Evolutionary conservation across 768 basidiomycete species (phyloP), one percentile per base, ranked within the genome.

Genomic region (Phylloporus sp.): DNA sequence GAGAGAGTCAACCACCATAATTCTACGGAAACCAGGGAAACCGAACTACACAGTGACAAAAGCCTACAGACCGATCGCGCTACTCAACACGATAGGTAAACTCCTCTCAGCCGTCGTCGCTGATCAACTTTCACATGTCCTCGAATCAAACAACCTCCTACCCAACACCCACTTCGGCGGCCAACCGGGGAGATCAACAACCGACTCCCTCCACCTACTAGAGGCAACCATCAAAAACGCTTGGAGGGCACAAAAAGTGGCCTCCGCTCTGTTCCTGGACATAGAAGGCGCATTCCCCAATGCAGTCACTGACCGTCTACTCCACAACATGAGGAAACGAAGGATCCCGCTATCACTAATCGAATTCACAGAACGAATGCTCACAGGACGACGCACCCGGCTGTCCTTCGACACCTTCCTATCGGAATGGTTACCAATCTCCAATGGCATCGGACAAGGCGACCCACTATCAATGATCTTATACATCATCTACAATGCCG

Each of bases 21-120:
- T 71, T 0, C 50, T 74, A 0, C 40, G 58, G 0, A 76, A 77
- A 42, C 71, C 70, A 0, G 66, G 68, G 0, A 64, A 65, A 32
- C 43, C 60, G 0, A 42, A 63, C 49, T 76, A 77, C 54, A 42
- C 58, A 0, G 1, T 23, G 0, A 9, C 23, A 0, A 53, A 49
- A 26, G 43, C 44, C 11, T 53, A 42, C 9, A 9, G 8, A 0
- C 44, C 44, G 0, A 53, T 49, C 0, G 41, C 33, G 0, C 37
- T 53, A 0, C 48, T 53, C 0, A 41, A 53, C 13, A 53, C 32
- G 7, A 46, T 20, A 3, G 36, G 23, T 1, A 53, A 53, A n/a
- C 15, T 52, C 1, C 39, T 52, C 0, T 21, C 27, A 0, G 23
- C 51, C 3, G 8, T 36, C 0, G 3, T 36, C 13, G 26, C 34